phyloP scores from a whole-genome alignment of 495 filamentous ascomycete genomes.

The Tetracladium setigerum region DNA sequence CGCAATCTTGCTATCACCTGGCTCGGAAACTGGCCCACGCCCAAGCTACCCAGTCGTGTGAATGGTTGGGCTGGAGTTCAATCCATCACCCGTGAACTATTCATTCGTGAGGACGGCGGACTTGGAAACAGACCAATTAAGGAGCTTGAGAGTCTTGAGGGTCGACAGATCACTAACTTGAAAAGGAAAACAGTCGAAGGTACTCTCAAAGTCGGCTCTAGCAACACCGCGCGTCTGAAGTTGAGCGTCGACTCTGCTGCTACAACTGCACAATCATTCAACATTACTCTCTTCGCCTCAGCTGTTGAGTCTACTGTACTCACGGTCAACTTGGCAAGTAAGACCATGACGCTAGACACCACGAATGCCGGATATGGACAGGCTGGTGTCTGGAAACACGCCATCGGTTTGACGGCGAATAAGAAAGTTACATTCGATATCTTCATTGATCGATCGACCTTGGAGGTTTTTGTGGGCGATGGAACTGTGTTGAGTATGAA shows the following conservation, averaged over 20 bases:
- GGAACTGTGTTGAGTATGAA: slow-evolving; percentile 10
- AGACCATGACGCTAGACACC: slow-evolving; percentile 11
- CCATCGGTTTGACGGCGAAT: not conserved
- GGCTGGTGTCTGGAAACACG: slow-evolving; percentile 6
- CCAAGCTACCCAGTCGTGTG: slow-evolving; percentile 10
- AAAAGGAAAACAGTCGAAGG: slow-evolving; percentile 6
- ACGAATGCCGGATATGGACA: slow-evolving; percentile 17
- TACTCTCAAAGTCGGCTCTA: slow-evolving; percentile 7
- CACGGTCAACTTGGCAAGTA: not conserved
- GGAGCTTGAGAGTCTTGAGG: not conserved
- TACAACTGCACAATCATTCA: slow-evolving; percentile 9
- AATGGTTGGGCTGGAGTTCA: slow-evolving; percentile 13
- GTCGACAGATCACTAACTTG: not conserved
- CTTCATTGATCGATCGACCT: slow-evolving; percentile 12
- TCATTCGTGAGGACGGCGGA: slow-evolving; percentile 9
- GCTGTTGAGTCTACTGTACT: slow-evolving; percentile 1
- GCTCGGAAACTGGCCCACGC: slow-evolving; percentile 13
- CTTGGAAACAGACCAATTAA: slow-evolving; percentile 10
- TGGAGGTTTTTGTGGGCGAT: slow-evolving; percentile 13
- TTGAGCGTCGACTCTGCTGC: slow-evolving; percentile 4
- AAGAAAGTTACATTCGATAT: slow-evolving; percentile 7
- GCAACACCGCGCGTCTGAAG: slow-evolving; percentile 9
- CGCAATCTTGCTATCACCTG: slow-evolving; percentile 17
- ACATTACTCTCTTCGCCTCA: slow-evolving; percentile 1
- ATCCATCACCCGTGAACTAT: slow-evolving; percentile 12